These are phyloP conservation scores for Tulasnella sp. DNA, from an alignment of 768 basidiomycete species.

Conservation along the genomic window DNA sequence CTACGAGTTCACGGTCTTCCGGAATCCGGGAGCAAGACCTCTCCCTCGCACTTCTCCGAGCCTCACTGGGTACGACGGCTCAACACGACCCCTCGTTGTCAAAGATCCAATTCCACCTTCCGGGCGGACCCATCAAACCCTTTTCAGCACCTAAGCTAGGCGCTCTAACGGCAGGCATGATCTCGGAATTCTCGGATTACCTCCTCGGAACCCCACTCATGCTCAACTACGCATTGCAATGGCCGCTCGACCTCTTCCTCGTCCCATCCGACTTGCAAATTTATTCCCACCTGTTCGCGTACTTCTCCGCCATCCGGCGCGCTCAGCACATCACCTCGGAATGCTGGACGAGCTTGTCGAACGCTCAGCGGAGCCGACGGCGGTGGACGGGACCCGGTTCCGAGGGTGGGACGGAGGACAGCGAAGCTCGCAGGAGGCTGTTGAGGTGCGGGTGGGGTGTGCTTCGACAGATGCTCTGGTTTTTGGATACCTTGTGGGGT, in stretches of 20 bases:
- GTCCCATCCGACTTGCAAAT: slow-evolving; percentile 66
- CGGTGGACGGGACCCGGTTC: slow-evolving; percentile 76
- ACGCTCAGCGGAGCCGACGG: slow-evolving; percentile 75
- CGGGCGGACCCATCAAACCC: slow-evolving; percentile 67
- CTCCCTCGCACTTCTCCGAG: slow-evolving; percentile 78
- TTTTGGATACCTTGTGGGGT: slow-evolving; percentile 72
- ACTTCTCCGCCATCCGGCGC: slow-evolving; percentile 77
- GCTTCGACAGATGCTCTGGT: slow-evolving; percentile 87
- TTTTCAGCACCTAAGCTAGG: slow-evolving; percentile 61
- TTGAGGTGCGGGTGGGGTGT: slow-evolving; percentile 82
- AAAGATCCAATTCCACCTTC: slow-evolving; percentile 68
- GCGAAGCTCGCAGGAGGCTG: slow-evolving; percentile 50
- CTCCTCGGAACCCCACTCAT: slow-evolving; percentile 74
- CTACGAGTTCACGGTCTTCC: slow-evolving; percentile 56
- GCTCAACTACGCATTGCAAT: slow-evolving; percentile 66
- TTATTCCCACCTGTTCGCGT: slow-evolving; percentile 75
- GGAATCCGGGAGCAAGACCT: slow-evolving; percentile 76
- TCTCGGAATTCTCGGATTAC: slow-evolving; percentile 57
- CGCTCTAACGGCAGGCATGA: slow-evolving; percentile 41
- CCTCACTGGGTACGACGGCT: slow-evolving; percentile 82
- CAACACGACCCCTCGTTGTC: slow-evolving; percentile 79
- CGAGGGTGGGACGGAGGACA: slow-evolving; percentile 73
- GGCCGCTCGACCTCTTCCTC: slow-evolving; percentile 89
- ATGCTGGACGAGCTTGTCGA: slow-evolving; percentile 82
- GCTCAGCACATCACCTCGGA: slow-evolving; percentile 74